Conservation (phyloP, 805 yeast species). For the Suhomyces emberorum region DNA sequence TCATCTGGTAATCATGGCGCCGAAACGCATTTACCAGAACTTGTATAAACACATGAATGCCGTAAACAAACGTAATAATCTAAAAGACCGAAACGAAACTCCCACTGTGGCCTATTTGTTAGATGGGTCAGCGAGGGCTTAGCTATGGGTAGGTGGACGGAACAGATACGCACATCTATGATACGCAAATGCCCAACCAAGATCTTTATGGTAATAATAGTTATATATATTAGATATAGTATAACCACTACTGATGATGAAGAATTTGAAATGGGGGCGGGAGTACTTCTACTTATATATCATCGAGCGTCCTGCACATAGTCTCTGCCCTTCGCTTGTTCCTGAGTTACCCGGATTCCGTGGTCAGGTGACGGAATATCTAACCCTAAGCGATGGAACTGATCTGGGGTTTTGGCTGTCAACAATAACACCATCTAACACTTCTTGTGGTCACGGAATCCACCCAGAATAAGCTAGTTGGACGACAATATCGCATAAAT, state of each 20-base stretch:
- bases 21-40: constrained; percentile 27
- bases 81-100: constrained; percentile 79
- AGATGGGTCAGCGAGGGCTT: constrained; percentile 67
- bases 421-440: neutral
- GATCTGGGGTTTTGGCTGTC: neutral
- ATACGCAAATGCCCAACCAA: constrained; percentile 32
- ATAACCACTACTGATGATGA: constrained; percentile 79
- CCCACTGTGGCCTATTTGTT: constrained; percentile 70
- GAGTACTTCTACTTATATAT: constrained; percentile 30
- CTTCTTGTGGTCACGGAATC: neutral
- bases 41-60: constrained; percentile 32
- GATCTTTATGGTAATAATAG: constrained; percentile 47
- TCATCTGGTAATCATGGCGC: constrained; percentile 37
- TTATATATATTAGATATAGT: constrained; percentile 68
- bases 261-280: constrained; percentile 28
- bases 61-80: constrained; percentile 34
- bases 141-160: constrained; percentile 41
- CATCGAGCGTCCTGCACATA: constrained; percentile 6
- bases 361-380: neutral
- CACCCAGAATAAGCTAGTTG: too few relatives aligned
- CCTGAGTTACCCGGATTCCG: constrained; percentile 10
- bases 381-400: neutral
- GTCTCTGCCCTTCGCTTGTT: neutral
- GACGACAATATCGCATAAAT: too few relatives aligned
- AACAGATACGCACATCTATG: constrained; percentile 13